Percentiles rank a stretch among this genome's conserved stretches.
Conservation (phyloP, 192 early-diverging fungal species). For the Piromyces sp. region DNA sequence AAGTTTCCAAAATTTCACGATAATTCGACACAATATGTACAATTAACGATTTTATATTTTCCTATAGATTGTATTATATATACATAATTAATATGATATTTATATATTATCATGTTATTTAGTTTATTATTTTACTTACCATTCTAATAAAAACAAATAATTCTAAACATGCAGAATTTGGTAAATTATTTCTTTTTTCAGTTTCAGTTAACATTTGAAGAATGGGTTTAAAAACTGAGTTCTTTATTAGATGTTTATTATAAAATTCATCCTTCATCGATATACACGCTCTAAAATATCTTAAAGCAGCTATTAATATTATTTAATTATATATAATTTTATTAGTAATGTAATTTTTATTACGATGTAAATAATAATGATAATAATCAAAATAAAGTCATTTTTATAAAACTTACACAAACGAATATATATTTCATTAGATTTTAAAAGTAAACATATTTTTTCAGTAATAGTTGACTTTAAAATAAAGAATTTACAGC, state of each 20-base stretch:
- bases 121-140: too few relatives aligned
- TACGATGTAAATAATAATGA: too few relatives aligned
- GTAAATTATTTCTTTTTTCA: slow-evolving; percentile 54
- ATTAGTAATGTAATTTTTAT: too few relatives aligned
- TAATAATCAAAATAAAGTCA: background rate
- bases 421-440: slow-evolving; percentile 47
- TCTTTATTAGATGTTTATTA: slow-evolving; percentile 52
- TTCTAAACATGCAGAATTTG: slow-evolving; percentile 80
- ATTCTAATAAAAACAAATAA: slow-evolving; percentile 65
- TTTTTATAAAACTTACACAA: slow-evolving; percentile 26
- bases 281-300: slow-evolving; percentile 61
- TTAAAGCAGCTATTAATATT: slow-evolving; percentile 40
- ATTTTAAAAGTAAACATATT: slow-evolving; percentile 44
- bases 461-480: slow-evolving; percentile 40
- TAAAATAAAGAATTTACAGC: slow-evolving; percentile 59
- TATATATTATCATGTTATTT: too few relatives aligned
- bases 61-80: too few relatives aligned
- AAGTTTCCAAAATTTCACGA: slow-evolving; percentile 32
- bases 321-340: background rate
- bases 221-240: slow-evolving; percentile 51
- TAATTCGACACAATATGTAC: slow-evolving; percentile 46
- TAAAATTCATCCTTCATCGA: slow-evolving; percentile 71
- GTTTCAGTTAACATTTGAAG: slow-evolving; percentile 41
- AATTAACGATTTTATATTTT: slow-evolving; percentile 52
- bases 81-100: too few relatives aligned